These are phyloP conservation scores for Irpex rosettiformis DNA, from an alignment of 1,284 basidiomycete genomes.

Conservation along the genomic window DNA sequence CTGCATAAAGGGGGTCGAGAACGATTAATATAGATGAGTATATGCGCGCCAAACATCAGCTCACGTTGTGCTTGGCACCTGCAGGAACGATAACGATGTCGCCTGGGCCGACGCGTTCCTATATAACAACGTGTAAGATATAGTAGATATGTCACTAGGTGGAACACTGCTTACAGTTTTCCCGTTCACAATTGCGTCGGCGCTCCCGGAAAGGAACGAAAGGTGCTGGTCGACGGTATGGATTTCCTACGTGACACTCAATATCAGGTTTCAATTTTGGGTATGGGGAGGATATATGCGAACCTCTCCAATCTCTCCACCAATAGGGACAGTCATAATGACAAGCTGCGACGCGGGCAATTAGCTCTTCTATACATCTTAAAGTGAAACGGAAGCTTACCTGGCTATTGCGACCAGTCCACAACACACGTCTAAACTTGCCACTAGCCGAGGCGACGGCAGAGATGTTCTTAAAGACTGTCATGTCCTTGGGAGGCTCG, in stretches of 20 bases:
- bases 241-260: conserved; percentile 21
- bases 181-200: conserved; percentile 25
- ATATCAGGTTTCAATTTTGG: not conserved
- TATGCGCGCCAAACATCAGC: conserved; percentile 1
- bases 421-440: conserved; percentile 29
- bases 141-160: not conserved
- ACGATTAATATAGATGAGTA: conserved; percentile 3
- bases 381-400: conserved; percentile 9
- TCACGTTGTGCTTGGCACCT: conserved; percentile 29
- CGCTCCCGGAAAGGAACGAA: conserved; percentile 28
- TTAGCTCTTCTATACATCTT: not conserved
- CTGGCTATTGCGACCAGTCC: conserved; percentile 30
- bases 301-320: conserved; percentile 27
- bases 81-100: conserved; percentile 30
- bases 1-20: conserved; percentile 9
- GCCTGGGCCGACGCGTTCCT: conserved; percentile 23
- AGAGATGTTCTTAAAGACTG: conserved; percentile 24
- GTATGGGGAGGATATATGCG: not conserved
- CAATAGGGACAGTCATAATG: conserved; percentile 30
- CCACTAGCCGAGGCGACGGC: conserved; percentile 25
- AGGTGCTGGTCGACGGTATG: conserved; percentile 31
- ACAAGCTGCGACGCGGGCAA: conserved; percentile 19
- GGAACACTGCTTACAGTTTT: conserved; percentile 18
- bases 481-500: conserved; percentile 27
- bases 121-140: not conserved